These are phyloP conservation scores for Polymyxa betae DNA, from an alignment of 208 protist species.

Conservation along the genomic window DNA sequence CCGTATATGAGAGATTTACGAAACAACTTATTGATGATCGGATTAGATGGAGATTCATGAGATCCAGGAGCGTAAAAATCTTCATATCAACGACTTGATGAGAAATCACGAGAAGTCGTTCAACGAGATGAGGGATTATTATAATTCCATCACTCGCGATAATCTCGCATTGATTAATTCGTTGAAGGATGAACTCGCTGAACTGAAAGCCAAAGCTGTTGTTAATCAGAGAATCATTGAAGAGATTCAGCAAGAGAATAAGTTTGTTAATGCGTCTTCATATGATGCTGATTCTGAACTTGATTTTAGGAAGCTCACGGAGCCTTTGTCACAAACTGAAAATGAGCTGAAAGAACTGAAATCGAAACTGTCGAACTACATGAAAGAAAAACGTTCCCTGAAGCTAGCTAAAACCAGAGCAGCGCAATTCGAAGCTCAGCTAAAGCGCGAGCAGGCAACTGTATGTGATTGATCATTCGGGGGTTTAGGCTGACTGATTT, in stretches of 20 bases:
- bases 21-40: neutral
- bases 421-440: constrained; percentile 3
- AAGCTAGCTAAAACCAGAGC: constrained; percentile 42
- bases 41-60: constrained; percentile 59
- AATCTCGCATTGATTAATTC: constrained; percentile 59
- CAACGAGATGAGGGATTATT: constrained; percentile 64
- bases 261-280: neutral
- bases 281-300: neutral
- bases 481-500: neutral
- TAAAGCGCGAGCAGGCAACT: constrained; percentile 44
- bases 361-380: constrained; percentile 55
- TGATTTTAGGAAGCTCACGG: constrained; percentile 10
- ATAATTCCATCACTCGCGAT: constrained; percentile 59
- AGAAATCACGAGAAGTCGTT: constrained; percentile 63
- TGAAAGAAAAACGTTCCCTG: constrained; percentile 55
- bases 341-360: constrained; percentile 56
- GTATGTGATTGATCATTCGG: too few species aligned
- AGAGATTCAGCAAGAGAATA: constrained; percentile 45
- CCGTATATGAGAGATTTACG: neutral
- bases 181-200: constrained; percentile 55
- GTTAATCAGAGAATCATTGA: constrained; percentile 43
- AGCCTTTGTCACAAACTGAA: constrained; percentile 28
- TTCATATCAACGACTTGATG: constrained; percentile 64
- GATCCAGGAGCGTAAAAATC: constrained; percentile 66
- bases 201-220: constrained; percentile 51